Percentiles rank a stretch among this genome's conserved stretches.
These are phyloP conservation scores for Boletus tylopilopsis DNA, from an alignment of 768 basidiomycete species.

Conservation along the genomic window DNA sequence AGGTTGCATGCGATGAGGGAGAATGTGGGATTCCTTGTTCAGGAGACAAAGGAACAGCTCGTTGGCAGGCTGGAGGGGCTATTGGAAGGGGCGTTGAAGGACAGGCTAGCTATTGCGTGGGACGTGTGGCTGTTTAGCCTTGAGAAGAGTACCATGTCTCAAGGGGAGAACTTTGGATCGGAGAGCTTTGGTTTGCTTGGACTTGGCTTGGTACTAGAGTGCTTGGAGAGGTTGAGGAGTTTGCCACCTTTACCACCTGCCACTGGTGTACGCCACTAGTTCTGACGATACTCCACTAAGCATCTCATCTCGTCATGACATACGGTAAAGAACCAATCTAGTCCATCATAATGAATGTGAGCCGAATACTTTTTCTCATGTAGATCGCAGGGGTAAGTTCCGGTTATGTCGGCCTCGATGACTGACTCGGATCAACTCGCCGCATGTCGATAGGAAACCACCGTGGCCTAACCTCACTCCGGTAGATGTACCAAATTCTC, in stretches of 20 bases:
- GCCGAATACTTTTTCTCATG: slow-evolving; percentile 4
- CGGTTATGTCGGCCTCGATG: not conserved
- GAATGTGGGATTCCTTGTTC: slow-evolving; percentile 50
- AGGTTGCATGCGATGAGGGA: slow-evolving; percentile 61
- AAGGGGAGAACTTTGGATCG: slow-evolving; percentile 40
- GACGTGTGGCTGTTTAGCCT: slow-evolving; percentile 58
- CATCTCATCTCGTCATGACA: slow-evolving; percentile 8
- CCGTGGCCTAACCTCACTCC: slow-evolving; percentile 4
- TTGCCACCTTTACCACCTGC: slow-evolving; percentile 20
- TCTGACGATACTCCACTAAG: not conserved
- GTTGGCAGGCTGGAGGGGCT: slow-evolving; percentile 29
- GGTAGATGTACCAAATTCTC: slow-evolving; percentile 6
- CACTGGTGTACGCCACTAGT: too few relatives aligned
- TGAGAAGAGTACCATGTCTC: slow-evolving; percentile 29
- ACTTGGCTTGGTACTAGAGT: slow-evolving; percentile 56
- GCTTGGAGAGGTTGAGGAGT: slow-evolving; percentile 42
- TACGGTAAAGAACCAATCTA: slow-evolving; percentile 12
- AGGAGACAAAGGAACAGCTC: slow-evolving; percentile 41
- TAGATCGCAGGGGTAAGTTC: slow-evolving; percentile 17
- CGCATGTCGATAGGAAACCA: slow-evolving; percentile 7
- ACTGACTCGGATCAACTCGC: not conserved
- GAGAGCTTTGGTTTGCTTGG: slow-evolving; percentile 70
- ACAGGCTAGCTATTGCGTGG: slow-evolving; percentile 55
- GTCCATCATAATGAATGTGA: not conserved
- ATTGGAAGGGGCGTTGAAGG: slow-evolving; percentile 28